Evolutionary conservation across 768 basidiomycete genomes (phyloP).

Genomic region (Hygrophorus russula): DNA sequence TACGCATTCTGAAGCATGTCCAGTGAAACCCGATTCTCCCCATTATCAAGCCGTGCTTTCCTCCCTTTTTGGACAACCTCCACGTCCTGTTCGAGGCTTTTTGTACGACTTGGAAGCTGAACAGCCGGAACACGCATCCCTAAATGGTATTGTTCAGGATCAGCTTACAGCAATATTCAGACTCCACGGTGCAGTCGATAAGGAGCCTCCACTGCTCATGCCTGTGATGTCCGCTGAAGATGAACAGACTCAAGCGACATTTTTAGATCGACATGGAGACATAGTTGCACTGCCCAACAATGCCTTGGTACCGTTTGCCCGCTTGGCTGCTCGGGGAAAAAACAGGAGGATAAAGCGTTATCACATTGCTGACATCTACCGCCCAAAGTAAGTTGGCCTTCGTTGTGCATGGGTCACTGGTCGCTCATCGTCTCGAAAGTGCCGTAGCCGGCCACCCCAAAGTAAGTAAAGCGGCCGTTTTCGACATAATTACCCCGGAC

Average conservation of each 20-base stretch:
- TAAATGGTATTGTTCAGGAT: conserved; percentile 71
- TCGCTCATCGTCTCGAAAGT: conserved; percentile 21
- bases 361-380: conserved; percentile 65
- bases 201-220: conserved; percentile 77
- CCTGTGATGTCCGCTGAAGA: conserved; percentile 56
- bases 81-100: conserved; percentile 51
- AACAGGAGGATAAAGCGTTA: conserved; percentile 72
- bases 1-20: not conserved
- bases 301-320: conserved; percentile 67
- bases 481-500: conserved; percentile 79
- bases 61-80: conserved; percentile 66
- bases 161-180: conserved; percentile 69
- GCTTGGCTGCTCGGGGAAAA: conserved; percentile 60
- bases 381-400: conserved; percentile 38
- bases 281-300: conserved; percentile 65
- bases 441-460: conserved; percentile 64
- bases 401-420: conserved; percentile 1
- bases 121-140: conserved; percentile 53
- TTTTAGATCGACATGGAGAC: conserved; percentile 76
- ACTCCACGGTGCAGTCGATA: conserved; percentile 83
- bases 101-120: conserved; percentile 68
- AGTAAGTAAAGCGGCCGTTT: conserved; percentile 60
- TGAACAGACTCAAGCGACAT: conserved; percentile 52
- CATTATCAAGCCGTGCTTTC: conserved; percentile 72
- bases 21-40: conserved; percentile 72